Conservation (phyloP, 805 yeast species). For the Yarrowia hollandica region DNA sequence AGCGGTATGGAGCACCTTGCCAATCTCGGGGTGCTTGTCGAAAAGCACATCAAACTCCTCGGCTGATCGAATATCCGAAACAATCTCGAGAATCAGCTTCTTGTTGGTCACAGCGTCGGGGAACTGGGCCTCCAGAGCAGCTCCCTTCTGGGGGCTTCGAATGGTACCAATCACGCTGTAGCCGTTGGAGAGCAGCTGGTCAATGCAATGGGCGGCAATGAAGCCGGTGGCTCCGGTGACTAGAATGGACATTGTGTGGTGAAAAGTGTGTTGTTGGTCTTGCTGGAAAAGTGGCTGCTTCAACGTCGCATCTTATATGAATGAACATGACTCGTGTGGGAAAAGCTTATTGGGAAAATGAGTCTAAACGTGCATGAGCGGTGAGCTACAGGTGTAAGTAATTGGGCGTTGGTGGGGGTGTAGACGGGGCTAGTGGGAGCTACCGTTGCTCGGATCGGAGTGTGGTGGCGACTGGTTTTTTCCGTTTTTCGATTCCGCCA, state of each 20-base stretch:
- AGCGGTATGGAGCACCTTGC: conserved; percentile 46
- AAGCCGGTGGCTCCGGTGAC: conserved; percentile 52
- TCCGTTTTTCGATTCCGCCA: not conserved
- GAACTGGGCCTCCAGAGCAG: conserved; percentile 34
- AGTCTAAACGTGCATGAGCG: not conserved
- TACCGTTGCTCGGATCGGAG: not conserved
- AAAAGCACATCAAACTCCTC: conserved; percentile 52
- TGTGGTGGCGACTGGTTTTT: not conserved
- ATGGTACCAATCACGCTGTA: conserved; percentile 54
- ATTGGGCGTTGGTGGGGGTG: not conserved
- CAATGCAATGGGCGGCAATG: conserved; percentile 48
- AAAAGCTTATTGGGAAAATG: not conserved
- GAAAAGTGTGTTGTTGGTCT: not conserved
- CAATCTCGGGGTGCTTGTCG: conserved; percentile 44
- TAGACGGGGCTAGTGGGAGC: not conserved
- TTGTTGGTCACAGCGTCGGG: conserved; percentile 33
- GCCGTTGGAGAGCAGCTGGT: conserved; percentile 43
- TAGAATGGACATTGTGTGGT: conserved; percentile 36
- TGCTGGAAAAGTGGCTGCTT: no score
- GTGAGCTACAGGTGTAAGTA: no score
- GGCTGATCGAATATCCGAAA: conserved; percentile 38
- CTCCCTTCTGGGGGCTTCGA: conserved; percentile 48
- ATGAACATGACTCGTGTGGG: conserved; percentile 6
- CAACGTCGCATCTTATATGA: not conserved
- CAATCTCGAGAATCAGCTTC: conserved; percentile 37